These are phyloP conservation scores for Glebionis coronaria DNA, from an alignment of 129 eudicot genomes.

Conservation along the genomic window DNA sequence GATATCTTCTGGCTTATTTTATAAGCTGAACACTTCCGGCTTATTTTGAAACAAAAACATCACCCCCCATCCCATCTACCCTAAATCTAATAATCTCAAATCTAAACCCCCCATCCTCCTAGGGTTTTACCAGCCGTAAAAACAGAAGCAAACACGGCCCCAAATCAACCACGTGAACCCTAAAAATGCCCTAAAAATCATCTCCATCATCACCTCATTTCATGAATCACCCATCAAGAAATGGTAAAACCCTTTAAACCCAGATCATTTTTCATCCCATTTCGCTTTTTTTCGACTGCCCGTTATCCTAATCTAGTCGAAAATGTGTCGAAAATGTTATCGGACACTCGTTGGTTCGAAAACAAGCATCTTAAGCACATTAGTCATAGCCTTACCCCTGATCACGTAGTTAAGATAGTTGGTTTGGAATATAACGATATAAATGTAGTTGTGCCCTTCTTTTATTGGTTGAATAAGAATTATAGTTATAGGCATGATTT, in stretches of 20 bases:
- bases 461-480: constrained; percentile 61
- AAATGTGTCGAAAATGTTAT: constrained; percentile 46
- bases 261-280: constrained; percentile 27
- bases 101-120: constrained; percentile 12
- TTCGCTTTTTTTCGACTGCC: constrained; percentile 31
- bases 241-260: constrained; percentile 62
- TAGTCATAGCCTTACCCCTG: constrained; percentile 40
- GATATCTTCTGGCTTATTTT: too few relatives aligned
- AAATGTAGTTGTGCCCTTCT: constrained; percentile 51
- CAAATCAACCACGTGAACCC: constrained; percentile 42
- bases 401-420: constrained; percentile 56
- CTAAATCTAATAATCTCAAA: background rate
- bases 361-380: constrained; percentile 51
- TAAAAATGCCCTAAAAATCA: too few relatives aligned
- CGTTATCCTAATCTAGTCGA: constrained; percentile 34
- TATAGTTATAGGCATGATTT: constrained; percentile 61
- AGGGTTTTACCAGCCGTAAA: constrained; percentile 15
- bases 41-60: too few relatives aligned
- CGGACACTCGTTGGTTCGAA: constrained; percentile 43
- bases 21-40: too few relatives aligned
- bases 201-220: constrained; percentile 15
- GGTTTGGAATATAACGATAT: constrained; percentile 22
- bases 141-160: constrained; percentile 27
- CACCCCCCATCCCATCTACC: background rate
- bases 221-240: constrained; percentile 25